Conservation (phyloP, 345 rosid species). For the Eucalyptus erythrocorys region DNA sequence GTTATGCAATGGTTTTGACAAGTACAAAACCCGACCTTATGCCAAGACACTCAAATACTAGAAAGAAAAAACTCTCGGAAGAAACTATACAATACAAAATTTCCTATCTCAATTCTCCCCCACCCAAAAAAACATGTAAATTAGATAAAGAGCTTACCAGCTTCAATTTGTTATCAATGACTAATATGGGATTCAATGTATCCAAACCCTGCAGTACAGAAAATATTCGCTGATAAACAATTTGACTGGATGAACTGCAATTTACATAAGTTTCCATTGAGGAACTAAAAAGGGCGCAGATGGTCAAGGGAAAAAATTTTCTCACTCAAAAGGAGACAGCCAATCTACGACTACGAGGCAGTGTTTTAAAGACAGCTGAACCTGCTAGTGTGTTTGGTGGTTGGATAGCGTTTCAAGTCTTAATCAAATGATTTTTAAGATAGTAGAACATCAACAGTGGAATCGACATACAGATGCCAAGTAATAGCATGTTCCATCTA, state of each 20-base stretch:
- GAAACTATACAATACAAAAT: neutral
- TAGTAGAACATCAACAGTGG: neutral
- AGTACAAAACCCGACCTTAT: neutral
- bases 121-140: neutral
- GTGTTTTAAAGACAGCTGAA: neutral
- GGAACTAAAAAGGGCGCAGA: neutral
- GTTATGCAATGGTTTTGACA: neutral
- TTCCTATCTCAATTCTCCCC: neutral
- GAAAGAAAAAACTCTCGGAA: neutral
- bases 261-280: neutral
- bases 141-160: constrained; percentile 23
- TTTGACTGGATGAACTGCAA: neutral
- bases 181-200: constrained; percentile 38
- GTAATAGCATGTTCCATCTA: neutral
- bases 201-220: constrained; percentile 39
- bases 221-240: neutral
- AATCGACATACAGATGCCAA: neutral
- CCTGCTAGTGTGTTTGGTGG: neutral
- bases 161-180: constrained; percentile 37
- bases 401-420: neutral
- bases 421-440: neutral
- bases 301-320: neutral
- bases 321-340: neutral
- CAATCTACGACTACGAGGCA: neutral
- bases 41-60: neutral